phyloP scores from a whole-genome alignment of 352 stramenopile genomes.

The Phytophthora uliginosa region DNA sequence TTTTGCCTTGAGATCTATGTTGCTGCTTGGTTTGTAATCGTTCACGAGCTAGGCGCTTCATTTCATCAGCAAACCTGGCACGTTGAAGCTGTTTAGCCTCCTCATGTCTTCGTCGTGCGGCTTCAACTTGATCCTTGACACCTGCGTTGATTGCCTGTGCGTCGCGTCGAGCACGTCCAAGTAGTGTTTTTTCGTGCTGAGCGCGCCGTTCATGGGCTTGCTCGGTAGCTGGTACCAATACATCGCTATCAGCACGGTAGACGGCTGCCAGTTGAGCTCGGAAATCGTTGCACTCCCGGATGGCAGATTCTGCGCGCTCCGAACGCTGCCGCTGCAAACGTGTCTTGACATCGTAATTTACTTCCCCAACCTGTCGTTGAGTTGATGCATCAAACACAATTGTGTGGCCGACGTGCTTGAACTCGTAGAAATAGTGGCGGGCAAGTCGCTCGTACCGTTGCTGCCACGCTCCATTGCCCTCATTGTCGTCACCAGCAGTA shows the following conservation, averaged over 20 bases:
- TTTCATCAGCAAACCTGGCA: slow-evolving; percentile 38
- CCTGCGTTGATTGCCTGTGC: slow-evolving; percentile 26
- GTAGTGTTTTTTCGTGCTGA: slow-evolving; percentile 29
- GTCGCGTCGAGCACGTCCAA: slow-evolving; percentile 30
- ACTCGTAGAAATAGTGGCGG: slow-evolving; percentile 79
- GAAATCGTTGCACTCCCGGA: slow-evolving; percentile 49
- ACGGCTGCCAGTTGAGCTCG: slow-evolving; percentile 37
- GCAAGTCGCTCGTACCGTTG: slow-evolving; percentile 61
- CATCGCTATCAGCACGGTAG: slow-evolving; percentile 39
- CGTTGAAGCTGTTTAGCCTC: slow-evolving; percentile 32
- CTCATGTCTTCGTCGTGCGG: slow-evolving; percentile 23
- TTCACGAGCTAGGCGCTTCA: slow-evolving; percentile 37
- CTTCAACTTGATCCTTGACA: slow-evolving; percentile 18
- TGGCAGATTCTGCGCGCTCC: slow-evolving; percentile 43
- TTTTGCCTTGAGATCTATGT: slow-evolving; percentile 8
- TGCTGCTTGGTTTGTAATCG: slow-evolving; percentile 33
- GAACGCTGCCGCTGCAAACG: slow-evolving; percentile 35
- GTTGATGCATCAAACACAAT: slow-evolving; percentile 41
- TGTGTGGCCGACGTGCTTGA: slow-evolving; percentile 68
- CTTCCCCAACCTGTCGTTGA: slow-evolving; percentile 10
- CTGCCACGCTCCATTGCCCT: slow-evolving; percentile 45
- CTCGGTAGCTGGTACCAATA: slow-evolving; percentile 5
- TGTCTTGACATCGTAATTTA: slow-evolving; percentile 19
- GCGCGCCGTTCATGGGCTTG: slow-evolving; percentile 15
- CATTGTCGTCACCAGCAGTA: not conserved